Conservation (phyloP, 1,139 yeast genomes). For the Blastobotrys niveus region DNA sequence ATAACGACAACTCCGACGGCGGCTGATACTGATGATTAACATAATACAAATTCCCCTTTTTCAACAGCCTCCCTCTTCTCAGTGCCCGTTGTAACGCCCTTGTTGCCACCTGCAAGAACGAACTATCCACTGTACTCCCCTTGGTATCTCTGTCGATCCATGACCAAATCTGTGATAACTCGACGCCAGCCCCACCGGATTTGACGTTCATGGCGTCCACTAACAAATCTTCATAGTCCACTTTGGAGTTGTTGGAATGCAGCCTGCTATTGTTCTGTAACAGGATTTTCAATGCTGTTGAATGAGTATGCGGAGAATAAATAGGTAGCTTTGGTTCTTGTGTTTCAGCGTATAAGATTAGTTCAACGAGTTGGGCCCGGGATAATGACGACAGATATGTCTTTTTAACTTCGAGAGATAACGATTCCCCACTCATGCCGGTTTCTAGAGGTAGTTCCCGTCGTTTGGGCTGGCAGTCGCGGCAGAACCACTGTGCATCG, state of each 20-base stretch:
- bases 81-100: constrained; percentile 37
- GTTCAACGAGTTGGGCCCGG: constrained; percentile 39
- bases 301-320: constrained; percentile 35
- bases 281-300: constrained; percentile 34
- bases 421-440: constrained; percentile 35
- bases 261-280: constrained; percentile 34
- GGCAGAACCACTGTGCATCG: constrained; percentile 43
- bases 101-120: constrained; percentile 35
- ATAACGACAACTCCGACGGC: constrained; percentile 34
- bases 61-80: constrained; percentile 33
- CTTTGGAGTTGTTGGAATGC: constrained; percentile 24
- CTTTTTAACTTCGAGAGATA: constrained; percentile 37
- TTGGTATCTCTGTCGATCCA: constrained; percentile 33
- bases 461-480: constrained; percentile 36
- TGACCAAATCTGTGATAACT: constrained; percentile 33
- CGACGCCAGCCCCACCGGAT: constrained; percentile 34
- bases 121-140: constrained; percentile 30
- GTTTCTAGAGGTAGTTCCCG: constrained; percentile 38
- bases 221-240: constrained; percentile 34
- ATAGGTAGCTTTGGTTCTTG: constrained; percentile 35
- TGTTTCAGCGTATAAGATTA: constrained; percentile 37
- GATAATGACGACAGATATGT: constrained; percentile 39
- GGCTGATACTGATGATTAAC: constrained; percentile 35
- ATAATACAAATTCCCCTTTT: constrained; percentile 30
- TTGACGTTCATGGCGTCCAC: constrained; percentile 34